A percentile compares a stretch with the other conserved stretches of the same genome.
phyloP scores from a whole-genome alignment of 345 rosid genomes.

The Aegle marmelos region DNA sequence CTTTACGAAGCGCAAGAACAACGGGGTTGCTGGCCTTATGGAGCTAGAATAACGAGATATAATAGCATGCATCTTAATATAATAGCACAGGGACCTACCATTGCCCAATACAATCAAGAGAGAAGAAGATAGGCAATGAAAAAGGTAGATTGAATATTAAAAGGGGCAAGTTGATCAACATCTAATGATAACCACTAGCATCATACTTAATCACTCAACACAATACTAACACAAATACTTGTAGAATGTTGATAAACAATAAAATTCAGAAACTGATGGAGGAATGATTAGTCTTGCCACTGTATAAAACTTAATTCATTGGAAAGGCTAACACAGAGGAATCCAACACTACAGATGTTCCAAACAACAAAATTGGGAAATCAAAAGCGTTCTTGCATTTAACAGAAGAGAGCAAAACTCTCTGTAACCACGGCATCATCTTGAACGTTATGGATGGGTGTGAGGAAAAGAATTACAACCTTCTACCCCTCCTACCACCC shows the following conservation, averaged over 20 bases:
- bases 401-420: not conserved
- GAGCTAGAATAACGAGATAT: too few relatives aligned
- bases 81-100: too few relatives aligned
- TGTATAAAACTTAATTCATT: not conserved
- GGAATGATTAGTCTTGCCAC: not conserved
- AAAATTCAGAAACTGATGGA: not conserved
- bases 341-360: conserved; percentile 21
- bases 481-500: conserved; percentile 91
- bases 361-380: not conserved
- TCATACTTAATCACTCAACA: not conserved
- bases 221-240: too few relatives aligned
- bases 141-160: too few relatives aligned
- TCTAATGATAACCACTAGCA: not conserved
- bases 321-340: not conserved
- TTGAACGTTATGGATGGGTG: conserved; percentile 3
- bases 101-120: too few relatives aligned
- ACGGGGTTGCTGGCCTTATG: too few relatives aligned
- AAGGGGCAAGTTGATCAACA: not conserved
- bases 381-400: not conserved
- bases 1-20: too few relatives aligned
- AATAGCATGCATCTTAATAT: too few relatives aligned
- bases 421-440: conserved; percentile 15
- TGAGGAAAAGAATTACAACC: conserved; percentile 44
- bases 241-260: not conserved
- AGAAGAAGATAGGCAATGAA: too few relatives aligned